Percentiles rank a stretch among this genome's conserved stretches.
Evolutionary conservation across 495 filamentous ascomycete genomes (phyloP).

Genomic region (Haplographium delicatum): DNA sequence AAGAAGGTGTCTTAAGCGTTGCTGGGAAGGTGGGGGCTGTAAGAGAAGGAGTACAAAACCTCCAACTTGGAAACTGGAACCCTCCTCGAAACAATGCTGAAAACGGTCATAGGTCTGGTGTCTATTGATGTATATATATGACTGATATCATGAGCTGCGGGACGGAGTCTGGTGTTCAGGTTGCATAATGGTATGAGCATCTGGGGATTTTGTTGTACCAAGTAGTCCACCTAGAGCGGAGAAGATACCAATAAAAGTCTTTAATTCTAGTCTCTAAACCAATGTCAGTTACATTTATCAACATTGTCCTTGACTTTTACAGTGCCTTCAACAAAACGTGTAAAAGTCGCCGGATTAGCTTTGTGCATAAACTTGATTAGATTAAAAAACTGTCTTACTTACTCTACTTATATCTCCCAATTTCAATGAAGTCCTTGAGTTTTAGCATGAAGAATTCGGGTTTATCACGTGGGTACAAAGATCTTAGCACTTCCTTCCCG

Average conservation of each 20-base stretch:
- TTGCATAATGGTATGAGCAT: constrained; percentile 9
- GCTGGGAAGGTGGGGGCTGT: constrained; percentile 63
- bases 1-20: constrained; percentile 70
- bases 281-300: background rate
- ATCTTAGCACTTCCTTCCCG: too few relatives aligned
- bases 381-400: too few relatives aligned
- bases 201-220: background rate
- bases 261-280: too few relatives aligned
- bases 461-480: too few relatives aligned
- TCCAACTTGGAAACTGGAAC: constrained; percentile 54
- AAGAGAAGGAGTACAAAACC: constrained; percentile 64
- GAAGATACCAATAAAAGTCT: constrained; percentile 13
- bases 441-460: too few relatives aligned
- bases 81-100: constrained; percentile 9
- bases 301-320: background rate
- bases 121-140: constrained; percentile 19
- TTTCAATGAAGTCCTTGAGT: too few relatives aligned
- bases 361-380: too few relatives aligned
- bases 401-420: too few relatives aligned
- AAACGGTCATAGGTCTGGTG: constrained; percentile 17
- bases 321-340: too few relatives aligned
- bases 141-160: background rate
- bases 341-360: too few relatives aligned
- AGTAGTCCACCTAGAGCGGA: background rate
- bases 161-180: constrained; percentile 24